Base-by-base conservation (phyloP, 352 stramenopile genomes). In the Elongisporangium anandrum region DNA sequence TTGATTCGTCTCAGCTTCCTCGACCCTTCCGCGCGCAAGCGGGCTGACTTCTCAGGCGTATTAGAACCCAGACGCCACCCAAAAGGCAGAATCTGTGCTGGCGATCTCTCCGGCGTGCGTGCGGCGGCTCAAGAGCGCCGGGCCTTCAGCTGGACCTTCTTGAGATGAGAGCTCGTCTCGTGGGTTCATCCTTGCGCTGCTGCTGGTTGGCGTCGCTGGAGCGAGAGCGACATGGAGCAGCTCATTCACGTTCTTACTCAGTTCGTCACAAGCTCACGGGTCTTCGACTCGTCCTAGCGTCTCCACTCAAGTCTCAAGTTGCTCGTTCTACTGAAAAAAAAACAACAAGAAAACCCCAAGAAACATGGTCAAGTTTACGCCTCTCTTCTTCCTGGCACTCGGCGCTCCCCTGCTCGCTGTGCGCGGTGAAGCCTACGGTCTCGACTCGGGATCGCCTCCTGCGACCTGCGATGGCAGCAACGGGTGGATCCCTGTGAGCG, bases 291-390 rank as follows among this genome's bases (percentile, higher is more conserved):
- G 24, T 34, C 24, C 24, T 34, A 34, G 24, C 24, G 24, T 7
- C 24, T 34, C 7, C 24, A 7, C 7, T 7, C 24, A 34, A 34
- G 24, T 34, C 24, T 7, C 24, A 34, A 34, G 24, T 7, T 34
- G 24, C 24, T 34, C 24, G 24, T 34, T 34, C 24, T 34, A 8
- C 24, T 34, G 24, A 34, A 34, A 34, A 34, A 34, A 34, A 34
- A 34, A 34, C 7, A n/a, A n/a, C 24, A 34, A 34, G 24, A 34
- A 34, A 57, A 45, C 54, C n/a, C 52, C 10, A 59, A n/a, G 56
- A 65, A 52, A 26, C 2, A 77, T 77, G 69, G 66, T 77, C 66
- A 77, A 74, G 57, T 63, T 77, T 50, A 72, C 59, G 53, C 68
- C 52, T 62, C 63, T 23, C 57, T 68, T 50, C 60, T 69, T 77